Conservation (phyloP, 2,329 filamentous ascomycete genomes). For the Alternaria arborescens region DNA sequence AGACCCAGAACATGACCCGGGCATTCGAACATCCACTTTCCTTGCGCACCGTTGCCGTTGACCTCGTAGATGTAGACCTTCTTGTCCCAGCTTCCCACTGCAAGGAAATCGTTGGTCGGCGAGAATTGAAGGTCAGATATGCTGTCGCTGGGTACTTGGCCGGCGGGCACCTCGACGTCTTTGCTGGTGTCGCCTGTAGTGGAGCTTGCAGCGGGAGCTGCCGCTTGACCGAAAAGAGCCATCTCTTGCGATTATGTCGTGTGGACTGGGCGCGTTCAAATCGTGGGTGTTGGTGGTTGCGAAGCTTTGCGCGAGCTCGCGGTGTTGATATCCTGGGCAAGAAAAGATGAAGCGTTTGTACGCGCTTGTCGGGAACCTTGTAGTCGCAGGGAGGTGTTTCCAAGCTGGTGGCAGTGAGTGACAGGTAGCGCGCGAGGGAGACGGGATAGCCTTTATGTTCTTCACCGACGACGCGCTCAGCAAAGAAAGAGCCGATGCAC, state of each 20-base stretch:
- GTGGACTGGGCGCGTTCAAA: conserved; percentile 14
- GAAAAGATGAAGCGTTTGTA: conserved; percentile 7
- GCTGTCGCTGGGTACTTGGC: conserved; percentile 77
- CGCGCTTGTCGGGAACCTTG: conserved; percentile 10
- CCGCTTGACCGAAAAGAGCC: conserved; percentile 68
- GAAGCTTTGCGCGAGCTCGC: conserved; percentile 36
- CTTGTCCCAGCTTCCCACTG: conserved; percentile 95
- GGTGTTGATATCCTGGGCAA: conserved; percentile 5
- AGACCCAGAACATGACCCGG: conserved; percentile 80
- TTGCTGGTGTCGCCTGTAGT: conserved; percentile 91
- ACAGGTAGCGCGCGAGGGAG: conserved; percentile 7
- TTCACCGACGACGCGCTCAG: conserved; percentile 25
- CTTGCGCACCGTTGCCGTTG: conserved; percentile 79
- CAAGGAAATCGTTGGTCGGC: conserved; percentile 78
- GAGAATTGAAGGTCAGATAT: conserved; percentile 89
- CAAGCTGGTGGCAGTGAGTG: neutral
- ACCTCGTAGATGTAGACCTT: conserved; percentile 98
- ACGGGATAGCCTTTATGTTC: conserved; percentile 22
- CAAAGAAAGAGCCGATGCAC: conserved; percentile 30
- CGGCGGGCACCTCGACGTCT: conserved; percentile 79
- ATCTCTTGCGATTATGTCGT: conserved; percentile 47
- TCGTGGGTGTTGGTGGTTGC: conserved; percentile 12
- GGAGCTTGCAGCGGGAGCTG: conserved; percentile 66
- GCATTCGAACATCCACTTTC: conserved; percentile 86
- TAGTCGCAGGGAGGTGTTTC: neutral